Conservation (phyloP, 2,329 filamentous ascomycete genomes). For the Fusarium heterosporum region DNA sequence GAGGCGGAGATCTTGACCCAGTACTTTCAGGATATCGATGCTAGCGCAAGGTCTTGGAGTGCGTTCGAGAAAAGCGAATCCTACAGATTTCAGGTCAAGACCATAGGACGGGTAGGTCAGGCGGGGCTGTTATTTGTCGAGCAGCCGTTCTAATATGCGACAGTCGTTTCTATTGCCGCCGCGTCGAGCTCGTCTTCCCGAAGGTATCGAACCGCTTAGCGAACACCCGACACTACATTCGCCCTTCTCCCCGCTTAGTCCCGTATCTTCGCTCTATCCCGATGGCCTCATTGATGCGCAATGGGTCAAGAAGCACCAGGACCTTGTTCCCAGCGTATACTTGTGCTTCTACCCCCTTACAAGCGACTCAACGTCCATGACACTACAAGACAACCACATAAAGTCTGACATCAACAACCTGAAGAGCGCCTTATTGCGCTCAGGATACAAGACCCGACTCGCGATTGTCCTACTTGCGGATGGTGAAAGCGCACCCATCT, state of each 20-base stretch:
- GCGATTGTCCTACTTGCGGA: slow-evolving; percentile 70
- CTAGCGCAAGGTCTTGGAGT: slow-evolving; percentile 74
- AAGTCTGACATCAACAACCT: slow-evolving; percentile 87
- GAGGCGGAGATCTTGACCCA: slow-evolving; percentile 73
- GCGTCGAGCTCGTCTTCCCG: slow-evolving; percentile 66
- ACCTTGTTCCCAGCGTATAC: slow-evolving; percentile 82
- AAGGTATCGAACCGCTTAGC: slow-evolving; percentile 61
- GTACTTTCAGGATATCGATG: slow-evolving; percentile 75
- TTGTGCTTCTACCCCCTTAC: slow-evolving; percentile 84
- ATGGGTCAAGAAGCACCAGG: slow-evolving; percentile 92
- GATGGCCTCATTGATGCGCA: slow-evolving; percentile 85
- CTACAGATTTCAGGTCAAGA: slow-evolving; percentile 75
- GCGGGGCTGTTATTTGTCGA: slow-evolving; percentile 27
- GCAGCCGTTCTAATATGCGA: slow-evolving; percentile 45
- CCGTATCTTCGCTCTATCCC: slow-evolving; percentile 84
- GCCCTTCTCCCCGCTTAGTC: slow-evolving; percentile 89
- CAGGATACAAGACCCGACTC: slow-evolving; percentile 82
- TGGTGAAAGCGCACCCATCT: slow-evolving; percentile 43
- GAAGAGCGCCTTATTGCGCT: slow-evolving; percentile 73
- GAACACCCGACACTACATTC: slow-evolving; percentile 79
- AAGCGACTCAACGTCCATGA: slow-evolving; percentile 77
- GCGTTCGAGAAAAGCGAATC: slow-evolving; percentile 63
- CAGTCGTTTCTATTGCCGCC: slow-evolving; percentile 69
- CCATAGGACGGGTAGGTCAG: slow-evolving; percentile 80
- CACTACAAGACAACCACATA: slow-evolving; percentile 85